Evolutionary conservation across 768 basidiomycete species (phyloP), one percentile per base, ranked within the genome.

Genomic region (Serpula lacrymans): DNA sequence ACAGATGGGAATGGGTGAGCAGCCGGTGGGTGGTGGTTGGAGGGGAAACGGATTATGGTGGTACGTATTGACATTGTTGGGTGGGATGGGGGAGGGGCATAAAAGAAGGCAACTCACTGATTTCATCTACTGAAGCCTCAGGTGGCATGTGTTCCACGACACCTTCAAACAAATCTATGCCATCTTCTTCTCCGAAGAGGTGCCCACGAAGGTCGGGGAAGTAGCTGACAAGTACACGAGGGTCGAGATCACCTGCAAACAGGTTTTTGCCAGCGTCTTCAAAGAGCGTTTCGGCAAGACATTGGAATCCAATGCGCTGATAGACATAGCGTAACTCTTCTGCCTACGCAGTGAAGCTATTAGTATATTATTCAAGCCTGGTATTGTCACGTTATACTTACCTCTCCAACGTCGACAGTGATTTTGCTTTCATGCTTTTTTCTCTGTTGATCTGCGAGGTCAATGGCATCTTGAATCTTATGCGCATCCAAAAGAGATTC

Each of bases 211-310:
- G 64, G 44, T 81, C 74, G 6, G 88, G 81, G 52, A 82, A 94
- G 58, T 89, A 84, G 46, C 87, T 81, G 45, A 94, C 68, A 27
- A 92, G 71, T 3, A 93, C 58, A 11, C 91, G 78, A 0, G 91
- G 88, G 62, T 96, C 91, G n/a, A 89, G 63, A 32, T 83, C 78
- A 25, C 89, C 91, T 40, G 79, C 73, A 53, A 85, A 80, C 42
- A 95, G 74, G 52, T 88, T 75, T 47, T 75, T 77, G 13, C 83
- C 84, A 1, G 92, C 91, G 43, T 89, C 84, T 46, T 86, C 82
- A 57, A 96, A 94, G 36, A 82, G 69, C 0, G 88, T 90, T 57
- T 89, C 87, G 22, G 69, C 59, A 55, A 94, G 73, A 50, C 83
- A 83, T 58, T 82, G 76, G 55, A 87, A 87, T 12, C 88, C 92